Evolutionary conservation across 805 yeast genomes (phyloP), one percentile per base, ranked within the genome.

Genomic region (Candida palmyrensis): DNA sequence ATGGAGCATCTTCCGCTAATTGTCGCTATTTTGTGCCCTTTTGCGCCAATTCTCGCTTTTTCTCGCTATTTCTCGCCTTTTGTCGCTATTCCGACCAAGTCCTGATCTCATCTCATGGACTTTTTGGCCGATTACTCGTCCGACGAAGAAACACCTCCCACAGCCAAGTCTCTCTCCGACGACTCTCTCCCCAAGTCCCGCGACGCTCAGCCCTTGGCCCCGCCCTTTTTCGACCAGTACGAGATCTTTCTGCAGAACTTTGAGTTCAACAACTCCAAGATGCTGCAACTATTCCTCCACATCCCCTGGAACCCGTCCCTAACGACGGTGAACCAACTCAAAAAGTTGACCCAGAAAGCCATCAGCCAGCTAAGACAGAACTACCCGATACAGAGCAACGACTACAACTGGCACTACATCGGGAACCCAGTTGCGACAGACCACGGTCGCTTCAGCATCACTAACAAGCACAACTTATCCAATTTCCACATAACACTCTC

Each of bases 281-380:
- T 31, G 14, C 42, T 34, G 16, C 37, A 38, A 41, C 31, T 39
- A n/a, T 43, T 36, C 32, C 16, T 37, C 6, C 37, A 38, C 18
- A 34, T 43, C 14, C 44, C 42, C 5, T 43, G 47, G 47, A 32
- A 28, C n/a, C 47, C 47, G 10, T 33, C 40, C n/a, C 18, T 36
- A 18, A 23, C 29, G n/a, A 35, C 39, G 12, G 24, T 39, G 9
- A 35, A 29, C n/a, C 31, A 28, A 14, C 30, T 43, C 9, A 39
- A 43, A 25, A 20, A 12, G 16, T 18, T 37, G 8, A 33, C 39
- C 6, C 38, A 32, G 17, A 26, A 27, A 15, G 33, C 39, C 2
- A 27, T 43, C 16, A 24, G 29, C 16, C 38, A 35, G 9, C 12
- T 43, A n/a, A 25, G 12, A 9, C 14, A 14, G 11, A 15, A 27